phyloP scores from a whole-genome alignment of 2,329 filamentous ascomycete species.

The Aureobasidium sp. region DNA sequence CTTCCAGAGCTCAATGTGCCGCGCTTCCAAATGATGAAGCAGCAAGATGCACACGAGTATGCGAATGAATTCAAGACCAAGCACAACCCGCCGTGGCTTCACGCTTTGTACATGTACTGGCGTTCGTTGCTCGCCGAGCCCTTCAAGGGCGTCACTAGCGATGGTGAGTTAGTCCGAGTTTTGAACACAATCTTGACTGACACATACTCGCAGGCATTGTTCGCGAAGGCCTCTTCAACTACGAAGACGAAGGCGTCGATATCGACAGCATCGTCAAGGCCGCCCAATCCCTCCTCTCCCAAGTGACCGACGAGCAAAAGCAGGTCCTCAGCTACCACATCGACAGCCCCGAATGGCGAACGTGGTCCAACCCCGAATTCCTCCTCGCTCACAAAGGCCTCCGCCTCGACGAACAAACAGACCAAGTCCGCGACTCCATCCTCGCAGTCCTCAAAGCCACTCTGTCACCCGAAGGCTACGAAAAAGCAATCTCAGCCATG shows the following conservation, averaged over 20 bases:
- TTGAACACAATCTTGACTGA: not conserved
- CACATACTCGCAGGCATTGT: conserved; percentile 19
- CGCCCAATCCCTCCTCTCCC: conserved; percentile 40
- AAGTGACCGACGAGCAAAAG: conserved; percentile 45
- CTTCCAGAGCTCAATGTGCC: conserved; percentile 54
- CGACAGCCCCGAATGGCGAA: conserved; percentile 65
- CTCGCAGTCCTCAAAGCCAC: conserved; percentile 51
- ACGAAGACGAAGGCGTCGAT: conserved; percentile 58
- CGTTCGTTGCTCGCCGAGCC: conserved; percentile 47
- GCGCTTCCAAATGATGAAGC: conserved; percentile 56
- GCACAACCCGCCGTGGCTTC: conserved; percentile 24
- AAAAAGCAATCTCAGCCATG: conserved; percentile 63
- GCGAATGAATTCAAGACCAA: conserved; percentile 30
- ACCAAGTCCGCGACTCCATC: conserved; percentile 42
- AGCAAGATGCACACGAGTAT: conserved; percentile 56
- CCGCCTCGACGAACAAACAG: conserved; percentile 57
- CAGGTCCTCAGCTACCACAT: conserved; percentile 52
- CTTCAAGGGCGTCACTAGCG: conserved; percentile 62
- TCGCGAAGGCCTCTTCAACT: conserved; percentile 21
- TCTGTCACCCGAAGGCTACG: conserved; percentile 63
- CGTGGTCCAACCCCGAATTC: conserved; percentile 68
- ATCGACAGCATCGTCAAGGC: conserved; percentile 51
- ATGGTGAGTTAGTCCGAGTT: conserved; percentile 42
- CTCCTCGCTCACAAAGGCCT: conserved; percentile 62
- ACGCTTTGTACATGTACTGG: conserved; percentile 19